phyloP scores from a whole-genome alignment of 2,329 filamentous ascomycete species.

The Aspergillus transmontanensis region DNA sequence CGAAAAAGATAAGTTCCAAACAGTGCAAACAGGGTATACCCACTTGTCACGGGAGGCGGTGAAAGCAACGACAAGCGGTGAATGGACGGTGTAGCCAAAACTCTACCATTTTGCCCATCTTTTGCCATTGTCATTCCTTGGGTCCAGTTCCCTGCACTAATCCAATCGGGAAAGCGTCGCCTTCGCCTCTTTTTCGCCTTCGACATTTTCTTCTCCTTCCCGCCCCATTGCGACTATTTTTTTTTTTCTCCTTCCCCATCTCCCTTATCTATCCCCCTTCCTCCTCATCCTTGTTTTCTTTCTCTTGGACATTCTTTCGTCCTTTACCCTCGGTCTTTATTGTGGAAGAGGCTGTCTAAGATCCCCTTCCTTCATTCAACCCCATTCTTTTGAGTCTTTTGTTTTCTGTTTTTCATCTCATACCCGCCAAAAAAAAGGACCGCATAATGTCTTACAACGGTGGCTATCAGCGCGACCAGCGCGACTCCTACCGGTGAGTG shows the following conservation, averaged over 20 bases:
- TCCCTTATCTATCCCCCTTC: constrained; percentile 24
- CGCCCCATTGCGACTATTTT: constrained; percentile 21
- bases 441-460: constrained; percentile 75
- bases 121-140: constrained; percentile 8
- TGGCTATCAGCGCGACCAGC: constrained; percentile 48
- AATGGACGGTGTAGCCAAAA: neutral
- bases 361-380: constrained; percentile 3
- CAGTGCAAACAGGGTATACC: neutral
- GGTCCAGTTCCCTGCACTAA: constrained; percentile 24
- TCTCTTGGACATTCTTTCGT: constrained; percentile 10
- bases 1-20: constrained; percentile 1
- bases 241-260: constrained; percentile 31
- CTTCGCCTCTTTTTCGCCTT: constrained; percentile 26
- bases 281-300: constrained; percentile 19
- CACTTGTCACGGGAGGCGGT: neutral
- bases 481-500: constrained; percentile 56
- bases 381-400: constrained; percentile 9
- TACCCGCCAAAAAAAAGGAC: constrained; percentile 17
- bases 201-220: constrained; percentile 21
- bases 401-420: constrained; percentile 2
- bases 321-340: constrained; percentile 8
- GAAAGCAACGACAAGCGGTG: neutral
- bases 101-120: neutral
- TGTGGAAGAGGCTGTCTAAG: neutral
- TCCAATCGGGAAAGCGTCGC: constrained; percentile 29